Percentiles rank a stretch among this genome's conserved stretches.
Evolutionary conservation across 345 rosid genomes (phyloP).

Genomic region (Lumnitzera racemosa): DNA sequence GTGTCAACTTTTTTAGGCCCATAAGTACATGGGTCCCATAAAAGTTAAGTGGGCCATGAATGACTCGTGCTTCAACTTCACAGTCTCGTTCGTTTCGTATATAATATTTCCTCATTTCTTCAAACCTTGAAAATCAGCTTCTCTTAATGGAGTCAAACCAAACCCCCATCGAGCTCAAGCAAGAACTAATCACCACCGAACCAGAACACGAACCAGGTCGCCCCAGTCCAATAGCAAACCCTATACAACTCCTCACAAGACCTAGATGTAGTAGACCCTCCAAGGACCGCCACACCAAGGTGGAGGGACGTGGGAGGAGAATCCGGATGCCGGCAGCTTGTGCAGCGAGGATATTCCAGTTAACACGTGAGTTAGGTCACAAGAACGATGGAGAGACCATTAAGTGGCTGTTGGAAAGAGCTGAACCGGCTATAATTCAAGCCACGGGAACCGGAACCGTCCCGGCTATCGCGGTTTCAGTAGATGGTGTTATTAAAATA

Average conservation of each 20-base stretch:
- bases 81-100: no score
- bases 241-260: constrained; percentile 14
- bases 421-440: constrained; percentile 65
- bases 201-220: constrained; percentile 10
- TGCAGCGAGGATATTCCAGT: constrained; percentile 79
- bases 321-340: constrained; percentile 67
- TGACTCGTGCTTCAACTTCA: no score
- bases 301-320: constrained; percentile 83
- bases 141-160: no score
- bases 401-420: constrained; percentile 60
- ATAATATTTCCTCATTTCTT: no score
- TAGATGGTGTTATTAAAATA: constrained; percentile 60
- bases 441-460: constrained; percentile 72
- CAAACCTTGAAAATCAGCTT: no score
- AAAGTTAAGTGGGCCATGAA: no score
- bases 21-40: no score
- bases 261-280: constrained; percentile 33
- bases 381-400: constrained; percentile 79
- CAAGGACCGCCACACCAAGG: constrained; percentile 82
- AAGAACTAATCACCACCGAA: constrained; percentile 5
- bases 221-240: background rate
- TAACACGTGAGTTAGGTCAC: constrained; percentile 67
- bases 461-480: constrained; percentile 78
- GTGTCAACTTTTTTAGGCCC: no score
- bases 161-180: background rate